Evolutionary conservation across 1,284 basidiomycete species (phyloP).

Genomic region (Entoloma clypeatum): DNA sequence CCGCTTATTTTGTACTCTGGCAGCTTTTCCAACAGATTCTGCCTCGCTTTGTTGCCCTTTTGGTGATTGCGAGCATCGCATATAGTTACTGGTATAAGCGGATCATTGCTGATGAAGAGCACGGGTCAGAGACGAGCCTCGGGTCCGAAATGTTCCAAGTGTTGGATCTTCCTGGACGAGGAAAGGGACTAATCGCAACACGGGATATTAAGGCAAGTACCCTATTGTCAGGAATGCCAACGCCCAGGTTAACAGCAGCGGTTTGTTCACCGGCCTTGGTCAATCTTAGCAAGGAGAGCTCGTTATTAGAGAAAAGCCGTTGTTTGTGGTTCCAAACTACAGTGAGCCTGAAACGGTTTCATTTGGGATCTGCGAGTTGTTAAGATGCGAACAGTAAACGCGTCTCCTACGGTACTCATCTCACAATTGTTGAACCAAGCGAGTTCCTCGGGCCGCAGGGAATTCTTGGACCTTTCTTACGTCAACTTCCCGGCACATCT

Average conservation of each 20-base stretch:
- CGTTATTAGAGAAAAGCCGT: conserved; percentile 48
- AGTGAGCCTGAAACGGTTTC: conserved; percentile 32
- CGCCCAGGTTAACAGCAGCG: neutral
- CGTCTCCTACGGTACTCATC: conserved; percentile 44
- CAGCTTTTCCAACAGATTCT: too few relatives aligned
- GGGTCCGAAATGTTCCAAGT: conserved; percentile 25
- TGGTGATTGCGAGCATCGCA: too few relatives aligned
- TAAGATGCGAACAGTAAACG: conserved; percentile 29
- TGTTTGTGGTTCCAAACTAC: conserved; percentile 47
- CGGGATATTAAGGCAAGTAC: conserved; percentile 34
- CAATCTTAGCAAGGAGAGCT: conserved; percentile 53
- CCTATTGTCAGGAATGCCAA: neutral
- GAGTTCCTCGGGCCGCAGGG: conserved; percentile 28
- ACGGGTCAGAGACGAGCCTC: conserved; percentile 1
- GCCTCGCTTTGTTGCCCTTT: too few relatives aligned
- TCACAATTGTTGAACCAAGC: conserved; percentile 32
- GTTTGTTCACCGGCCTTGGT: neutral
- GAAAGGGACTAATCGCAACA: conserved; percentile 36
- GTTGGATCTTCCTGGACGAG: conserved; percentile 38
- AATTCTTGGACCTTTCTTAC: conserved; percentile 53
- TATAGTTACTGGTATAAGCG: too few relatives aligned
- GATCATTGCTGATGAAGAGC: too few relatives aligned
- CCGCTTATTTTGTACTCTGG: too few relatives aligned
- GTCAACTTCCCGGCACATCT: conserved; percentile 43
- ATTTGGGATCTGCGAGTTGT: conserved; percentile 1